phyloP scores from a whole-genome alignment of 441 rosid genomes.

The Adansonia gregorii region DNA sequence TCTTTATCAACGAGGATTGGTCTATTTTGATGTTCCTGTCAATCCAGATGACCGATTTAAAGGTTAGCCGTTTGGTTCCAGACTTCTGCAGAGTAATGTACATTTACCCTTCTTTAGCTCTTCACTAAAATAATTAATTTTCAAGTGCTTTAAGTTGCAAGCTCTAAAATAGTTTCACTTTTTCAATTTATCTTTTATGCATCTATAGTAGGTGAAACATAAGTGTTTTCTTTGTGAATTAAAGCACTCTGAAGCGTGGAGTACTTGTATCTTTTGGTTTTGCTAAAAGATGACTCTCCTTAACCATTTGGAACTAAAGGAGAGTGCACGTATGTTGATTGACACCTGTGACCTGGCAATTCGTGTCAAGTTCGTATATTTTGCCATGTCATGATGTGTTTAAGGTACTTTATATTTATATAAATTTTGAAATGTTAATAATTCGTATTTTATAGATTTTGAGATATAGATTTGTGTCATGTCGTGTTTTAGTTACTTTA shows the following conservation, averaged over 20 bases:
- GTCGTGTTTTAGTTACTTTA: too few species aligned
- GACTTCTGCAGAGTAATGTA: slow-evolving; percentile 19
- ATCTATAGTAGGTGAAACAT: background rate
- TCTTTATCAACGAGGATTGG: slow-evolving; percentile 71
- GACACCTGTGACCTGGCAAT: background rate
- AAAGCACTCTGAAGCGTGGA: background rate
- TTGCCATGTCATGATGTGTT: too few species aligned
- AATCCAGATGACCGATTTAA: slow-evolving; percentile 94
- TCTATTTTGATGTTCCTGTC: slow-evolving; percentile 96
- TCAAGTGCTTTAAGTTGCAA: background rate
- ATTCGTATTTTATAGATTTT: too few species aligned
- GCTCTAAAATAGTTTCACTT: background rate
- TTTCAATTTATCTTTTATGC: background rate
- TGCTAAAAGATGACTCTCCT: background rate
- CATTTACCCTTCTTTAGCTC: slow-evolving; percentile 22
- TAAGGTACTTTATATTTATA: too few species aligned
- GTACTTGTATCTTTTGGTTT: background rate
- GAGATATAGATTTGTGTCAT: too few species aligned
- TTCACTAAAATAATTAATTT: slow-evolving; percentile 14
- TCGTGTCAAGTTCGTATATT: too few species aligned
- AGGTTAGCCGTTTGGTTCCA: slow-evolving; percentile 48
- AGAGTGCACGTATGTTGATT: background rate
- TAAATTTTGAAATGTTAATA: too few species aligned
- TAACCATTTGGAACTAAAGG: background rate
- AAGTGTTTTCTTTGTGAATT: background rate